Evolutionary conservation across 768 basidiomycete species (phyloP), one percentile per base, ranked within the genome.

Genomic region (Amanita molliuscula): DNA sequence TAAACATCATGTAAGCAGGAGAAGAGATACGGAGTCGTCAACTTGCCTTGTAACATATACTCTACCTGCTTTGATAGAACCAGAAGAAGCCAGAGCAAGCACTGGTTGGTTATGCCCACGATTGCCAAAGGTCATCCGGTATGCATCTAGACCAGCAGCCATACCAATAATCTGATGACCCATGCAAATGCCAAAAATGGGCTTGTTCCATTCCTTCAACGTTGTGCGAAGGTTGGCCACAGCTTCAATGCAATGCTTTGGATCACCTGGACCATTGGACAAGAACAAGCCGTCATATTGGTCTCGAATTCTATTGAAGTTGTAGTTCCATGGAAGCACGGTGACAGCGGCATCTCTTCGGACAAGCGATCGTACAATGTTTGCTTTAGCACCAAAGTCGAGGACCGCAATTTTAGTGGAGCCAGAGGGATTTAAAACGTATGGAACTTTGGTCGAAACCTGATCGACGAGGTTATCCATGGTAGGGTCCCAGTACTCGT

Each of bases 61-160:
- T 40, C 96, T 77, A 15, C 96, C 96, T 46, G 94, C 92, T 63
- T 81, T 89, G 72, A 98, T 93, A 21, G 88, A 91, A 3, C 95
- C 94, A 8, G 87, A 77, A 23, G 83, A 86, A n/a, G 94, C 92
- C 47, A 98, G 73, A 25, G 96, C 95, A 38, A 99, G 75, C 10
- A 99, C 96, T 26, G 96, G 96, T 65, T 99, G 96, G 64, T 99
- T 99, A 67, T 99, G 96, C 15, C 96, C 96, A 56, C 96, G 85
- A 65, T 99, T 97, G n/a, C 96, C 96, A 62, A 98, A 99, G 8
- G 85, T 92, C 96, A 99, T 99, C 40, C 96, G 78, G 66, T 98
- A 97, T 16, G 94, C 91, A 57, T 96, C 94, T 48, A 97, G 66
- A 18, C 96, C 95, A 20, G 93, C 95, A 23, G 95, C 96, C 76